These are phyloP conservation scores for Kurtzmaniella quercitrusa DNA, from an alignment of 1,139 yeast species.

Conservation along the genomic window DNA sequence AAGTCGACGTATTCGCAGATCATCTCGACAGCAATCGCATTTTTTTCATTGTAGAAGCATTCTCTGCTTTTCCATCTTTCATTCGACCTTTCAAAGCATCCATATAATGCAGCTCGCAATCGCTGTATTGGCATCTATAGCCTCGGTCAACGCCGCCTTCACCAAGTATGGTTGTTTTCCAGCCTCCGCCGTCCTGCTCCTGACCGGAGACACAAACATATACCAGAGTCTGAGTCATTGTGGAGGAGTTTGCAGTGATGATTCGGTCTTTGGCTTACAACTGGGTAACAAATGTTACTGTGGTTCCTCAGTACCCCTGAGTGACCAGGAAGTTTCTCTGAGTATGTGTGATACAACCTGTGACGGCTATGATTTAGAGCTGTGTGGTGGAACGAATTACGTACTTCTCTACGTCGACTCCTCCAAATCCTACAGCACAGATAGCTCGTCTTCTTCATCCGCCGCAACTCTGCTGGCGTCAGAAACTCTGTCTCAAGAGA, in stretches of 20 bases:
- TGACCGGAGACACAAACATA: slow-evolving; percentile 27
- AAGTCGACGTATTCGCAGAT: background rate
- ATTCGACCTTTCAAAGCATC: no score
- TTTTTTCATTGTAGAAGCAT: no score
- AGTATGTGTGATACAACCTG: slow-evolving; percentile 49
- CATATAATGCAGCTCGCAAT: background rate
- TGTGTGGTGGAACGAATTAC: slow-evolving; percentile 60
- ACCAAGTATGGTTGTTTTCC: slow-evolving; percentile 35
- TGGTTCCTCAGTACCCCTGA: slow-evolving; percentile 43
- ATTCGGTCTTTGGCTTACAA: slow-evolving; percentile 49
- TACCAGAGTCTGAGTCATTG: slow-evolving; percentile 55
- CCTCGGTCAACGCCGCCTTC: slow-evolving; percentile 12
- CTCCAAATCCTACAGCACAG: slow-evolving; percentile 5
- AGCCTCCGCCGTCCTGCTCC: slow-evolving; percentile 20
- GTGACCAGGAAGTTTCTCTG: slow-evolving; percentile 24
- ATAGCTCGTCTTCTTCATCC: slow-evolving; percentile 14
- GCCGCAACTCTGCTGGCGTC: slow-evolving; percentile 13
- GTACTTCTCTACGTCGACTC: slow-evolving; percentile 44
- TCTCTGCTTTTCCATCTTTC: background rate
- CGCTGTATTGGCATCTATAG: background rate
- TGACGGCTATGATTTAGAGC: slow-evolving; percentile 52
- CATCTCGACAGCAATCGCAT: background rate
- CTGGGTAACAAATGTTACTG: slow-evolving; percentile 60
- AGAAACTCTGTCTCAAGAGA: slow-evolving; percentile 8
- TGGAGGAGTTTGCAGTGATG: slow-evolving; percentile 39